A percentile compares a stretch with the other conserved stretches of the same genome.
phyloP scores from a whole-genome alignment of 345 rosid species.

The thale cress (Arabidopsis thaliana) region TAIR10.1 NC_003070.9:12656001-12656500 shows the following conservation, averaged over 20 bases:
- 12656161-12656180: not conserved
- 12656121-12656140: not conserved
- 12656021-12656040: constrained; percentile 42
- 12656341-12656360: not conserved
- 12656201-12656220: constrained; percentile 1
- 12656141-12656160: not conserved
- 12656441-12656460: constrained; percentile 4
- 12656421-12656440: constrained; percentile 14
- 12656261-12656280: constrained; percentile 62
- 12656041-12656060: not conserved
- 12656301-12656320: not conserved
- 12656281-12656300: constrained; percentile 48
- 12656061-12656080: not conserved
- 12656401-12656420: not conserved
- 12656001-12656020: constrained; percentile 48
- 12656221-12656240: constrained; percentile 36
- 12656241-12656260: constrained; percentile 51
- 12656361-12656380: constrained; percentile 18
- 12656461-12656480: not conserved
- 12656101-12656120: not conserved
- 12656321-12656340: not conserved
- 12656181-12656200: not conserved
- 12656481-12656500: not conserved
- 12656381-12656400: not conserved
- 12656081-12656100: not conserved